Evolutionary conservation across 2,329 filamentous ascomycete species (phyloP).

Genomic region (Ascochyta rabiei): DNA sequence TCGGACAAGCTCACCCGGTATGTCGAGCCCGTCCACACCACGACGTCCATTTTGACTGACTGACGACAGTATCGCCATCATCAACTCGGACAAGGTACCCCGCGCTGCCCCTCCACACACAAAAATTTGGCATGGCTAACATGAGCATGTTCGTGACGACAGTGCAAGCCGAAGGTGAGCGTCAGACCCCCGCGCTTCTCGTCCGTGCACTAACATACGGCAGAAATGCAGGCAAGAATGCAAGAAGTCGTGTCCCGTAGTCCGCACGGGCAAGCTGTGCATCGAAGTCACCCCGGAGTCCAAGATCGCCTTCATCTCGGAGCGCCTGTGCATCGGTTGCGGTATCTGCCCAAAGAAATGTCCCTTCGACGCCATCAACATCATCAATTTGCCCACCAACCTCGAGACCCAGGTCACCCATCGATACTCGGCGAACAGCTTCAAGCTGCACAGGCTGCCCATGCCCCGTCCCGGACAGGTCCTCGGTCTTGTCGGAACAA

Average conservation of each 20-base stretch:
- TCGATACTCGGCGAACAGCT: conserved; percentile 98
- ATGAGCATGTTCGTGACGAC: conserved; percentile 51
- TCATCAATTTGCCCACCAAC: conserved; percentile 99
- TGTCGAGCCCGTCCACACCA: conserved; percentile 35
- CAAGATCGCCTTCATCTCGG: conserved; percentile 97
- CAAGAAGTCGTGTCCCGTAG: conserved; percentile 98
- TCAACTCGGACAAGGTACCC: conserved; percentile 93
- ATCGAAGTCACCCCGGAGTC: conserved; percentile 90
- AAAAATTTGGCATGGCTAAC: conserved; percentile 43
- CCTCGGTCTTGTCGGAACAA: conserved; percentile 94
- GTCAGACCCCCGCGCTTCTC: conserved; percentile 27
- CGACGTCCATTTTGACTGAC: conserved; percentile 22
- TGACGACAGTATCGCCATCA: conserved; percentile 81
- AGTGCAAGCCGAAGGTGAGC: conserved; percentile 87
- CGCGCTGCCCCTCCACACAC: conserved; percentile 50
- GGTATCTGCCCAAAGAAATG: conserved; percentile 99
- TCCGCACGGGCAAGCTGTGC: conserved; percentile 95
- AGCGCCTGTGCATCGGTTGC: conserved; percentile 94
- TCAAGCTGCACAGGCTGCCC: conserved; percentile 96
- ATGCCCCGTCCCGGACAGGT: conserved; percentile 96
- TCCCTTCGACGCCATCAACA: conserved; percentile 97
- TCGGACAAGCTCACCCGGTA: conserved; percentile 95
- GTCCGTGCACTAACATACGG: conserved; percentile 25
- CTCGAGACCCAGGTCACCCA: conserved; percentile 98
- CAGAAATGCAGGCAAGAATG: conserved; percentile 99